Conservation (phyloP, 768 basidiomycete species). For the Tricholoma matsutake region DNA sequence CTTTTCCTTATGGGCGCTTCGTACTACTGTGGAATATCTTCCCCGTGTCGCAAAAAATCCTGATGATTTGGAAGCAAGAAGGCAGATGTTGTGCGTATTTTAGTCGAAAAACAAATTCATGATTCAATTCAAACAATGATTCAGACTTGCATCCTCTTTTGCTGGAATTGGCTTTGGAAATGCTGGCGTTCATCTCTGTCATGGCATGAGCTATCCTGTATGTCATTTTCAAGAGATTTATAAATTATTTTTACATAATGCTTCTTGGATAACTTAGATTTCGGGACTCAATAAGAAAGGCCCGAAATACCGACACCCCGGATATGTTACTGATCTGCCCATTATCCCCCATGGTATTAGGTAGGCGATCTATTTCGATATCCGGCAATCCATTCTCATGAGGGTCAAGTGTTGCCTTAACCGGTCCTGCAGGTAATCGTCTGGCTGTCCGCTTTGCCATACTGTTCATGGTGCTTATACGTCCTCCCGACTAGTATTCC, state of each 20-base stretch:
- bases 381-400: background rate
- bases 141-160: constrained; percentile 85
- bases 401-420: constrained; percentile 67
- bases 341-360: constrained; percentile 94
- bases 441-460: background rate
- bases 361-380: constrained; percentile 27
- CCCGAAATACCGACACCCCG: constrained; percentile 88
- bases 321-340: constrained; percentile 80
- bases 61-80: constrained; percentile 78
- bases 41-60: constrained; percentile 81
- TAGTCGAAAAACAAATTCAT: background rate
- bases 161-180: constrained; percentile 96
- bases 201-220: constrained; percentile 87
- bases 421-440: constrained; percentile 73
- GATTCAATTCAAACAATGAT: background rate
- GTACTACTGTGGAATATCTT: constrained; percentile 83
- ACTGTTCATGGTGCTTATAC: background rate
- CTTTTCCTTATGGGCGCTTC: constrained; percentile 92
- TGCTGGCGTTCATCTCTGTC: constrained; percentile 88
- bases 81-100: constrained; percentile 77
- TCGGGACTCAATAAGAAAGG: constrained; percentile 94
- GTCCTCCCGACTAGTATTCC: constrained; percentile 59
- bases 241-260: background rate
- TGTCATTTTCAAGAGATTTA: constrained; percentile 17
- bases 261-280: constrained; percentile 45